phyloP scores from a whole-genome alignment of 163 green algal genomes.

The Chloromonas sp. region DNA sequence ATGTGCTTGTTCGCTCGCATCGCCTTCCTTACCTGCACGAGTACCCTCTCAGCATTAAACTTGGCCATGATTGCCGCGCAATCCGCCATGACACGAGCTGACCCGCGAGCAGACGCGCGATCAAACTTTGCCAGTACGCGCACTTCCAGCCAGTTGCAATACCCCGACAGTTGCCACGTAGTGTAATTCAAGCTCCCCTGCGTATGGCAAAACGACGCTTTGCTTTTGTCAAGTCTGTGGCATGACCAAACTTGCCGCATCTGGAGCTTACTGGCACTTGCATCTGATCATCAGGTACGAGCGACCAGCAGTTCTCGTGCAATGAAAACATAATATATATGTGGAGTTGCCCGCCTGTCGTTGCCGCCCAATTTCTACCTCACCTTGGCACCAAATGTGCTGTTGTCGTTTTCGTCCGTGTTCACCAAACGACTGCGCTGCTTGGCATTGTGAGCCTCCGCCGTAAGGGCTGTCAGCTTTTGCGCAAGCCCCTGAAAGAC shows the following conservation, averaged over 20 bases:
- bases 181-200: conserved; percentile 17
- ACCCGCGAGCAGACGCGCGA: conserved; percentile 27
- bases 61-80: conserved; percentile 58
- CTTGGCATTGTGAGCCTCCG: conserved; percentile 34
- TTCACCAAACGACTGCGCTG: conserved; percentile 27
- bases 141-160: conserved; percentile 63
- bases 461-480: conserved; percentile 28
- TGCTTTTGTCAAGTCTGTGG: too few relatives aligned
- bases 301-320: neutral
- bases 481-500: conserved; percentile 5
- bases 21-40: conserved; percentile 34
- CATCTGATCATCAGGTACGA: neutral
- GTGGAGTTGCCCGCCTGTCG: too few relatives aligned
- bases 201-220: neutral
- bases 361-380: too few relatives aligned
- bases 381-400: conserved; percentile 1
- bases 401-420: neutral
- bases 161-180: conserved; percentile 51
- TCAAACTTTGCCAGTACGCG: conserved; percentile 69
- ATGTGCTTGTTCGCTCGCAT: neutral
- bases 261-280: neutral
- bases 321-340: neutral
- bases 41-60: conserved; percentile 34
- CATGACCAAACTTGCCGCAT: neutral
- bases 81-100: conserved; percentile 58